A percentile compares a stretch with the other conserved stretches of the same genome.
Evolutionary conservation across 2,329 filamentous ascomycete genomes (phyloP).

Genomic region (Diaporthe citriasiana): DNA sequence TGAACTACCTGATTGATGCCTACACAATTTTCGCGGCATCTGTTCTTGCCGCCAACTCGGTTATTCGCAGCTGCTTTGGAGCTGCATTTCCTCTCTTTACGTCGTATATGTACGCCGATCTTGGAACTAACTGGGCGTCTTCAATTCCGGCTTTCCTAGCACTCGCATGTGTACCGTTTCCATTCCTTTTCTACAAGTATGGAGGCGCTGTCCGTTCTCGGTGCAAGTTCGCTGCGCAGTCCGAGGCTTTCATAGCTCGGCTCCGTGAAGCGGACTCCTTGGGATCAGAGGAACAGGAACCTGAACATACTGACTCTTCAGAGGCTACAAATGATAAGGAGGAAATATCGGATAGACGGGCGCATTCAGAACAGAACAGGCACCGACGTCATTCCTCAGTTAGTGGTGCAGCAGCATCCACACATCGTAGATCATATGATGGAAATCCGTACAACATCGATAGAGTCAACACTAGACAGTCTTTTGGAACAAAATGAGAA

Average conservation of each 20-base stretch:
- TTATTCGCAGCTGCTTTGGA: constrained; percentile 80
- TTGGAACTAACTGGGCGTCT: constrained; percentile 83
- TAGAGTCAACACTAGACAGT: constrained; percentile 37
- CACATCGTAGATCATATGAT: constrained; percentile 24
- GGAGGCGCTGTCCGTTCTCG: constrained; percentile 64
- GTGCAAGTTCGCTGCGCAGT: constrained; percentile 68
- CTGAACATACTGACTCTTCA: not conserved
- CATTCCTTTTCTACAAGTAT: constrained; percentile 73
- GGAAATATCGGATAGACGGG: not conserved
- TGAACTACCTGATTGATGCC: constrained; percentile 78
- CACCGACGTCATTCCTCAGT: not conserved
- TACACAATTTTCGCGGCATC: constrained; percentile 84
- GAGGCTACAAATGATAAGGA: not conserved
- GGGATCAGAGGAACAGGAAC: not conserved
- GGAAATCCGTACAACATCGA: constrained; percentile 38
- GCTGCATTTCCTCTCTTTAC: constrained; percentile 82
- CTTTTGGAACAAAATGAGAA: constrained; percentile 12
- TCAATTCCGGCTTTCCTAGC: constrained; percentile 82
- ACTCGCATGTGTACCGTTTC: constrained; percentile 66
- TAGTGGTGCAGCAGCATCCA: not conserved
- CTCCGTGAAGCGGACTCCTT: not conserved
- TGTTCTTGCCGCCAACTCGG: constrained; percentile 79
- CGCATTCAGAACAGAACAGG: not conserved
- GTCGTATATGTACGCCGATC: constrained; percentile 66
- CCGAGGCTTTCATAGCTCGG: constrained; percentile 30